Evolutionary conservation across 2,329 filamentous ascomycete species (phyloP), one percentile per base, ranked within the genome.

Genomic region (Eurotiales sp.): DNA sequence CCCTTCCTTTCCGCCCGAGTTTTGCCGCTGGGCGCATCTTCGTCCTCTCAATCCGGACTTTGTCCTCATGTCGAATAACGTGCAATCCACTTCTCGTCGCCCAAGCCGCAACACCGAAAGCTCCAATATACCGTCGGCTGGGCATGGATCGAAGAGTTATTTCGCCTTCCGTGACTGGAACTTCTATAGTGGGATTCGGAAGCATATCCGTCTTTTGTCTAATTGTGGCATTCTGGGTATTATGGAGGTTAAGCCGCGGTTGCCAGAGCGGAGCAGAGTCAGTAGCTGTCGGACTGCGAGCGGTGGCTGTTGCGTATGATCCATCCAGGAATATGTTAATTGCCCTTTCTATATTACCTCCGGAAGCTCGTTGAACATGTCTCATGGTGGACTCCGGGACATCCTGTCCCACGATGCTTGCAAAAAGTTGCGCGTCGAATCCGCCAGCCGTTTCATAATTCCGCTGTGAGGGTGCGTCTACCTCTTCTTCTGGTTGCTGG

Each of bases 61-160:
- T 61, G 58, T 97, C 92, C 14, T 88, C 90, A 61, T 95, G 87
- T 58, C 84, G 87, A 22, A 99, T 65, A 5, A 96, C 66, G 32
- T 82, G 82, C 3, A 72, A 73, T 0, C 92, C 92, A 66, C 90
- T 96, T 60, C 85, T 83, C 3, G 92, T 97, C 5, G 89, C 85
- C 93, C 93, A 99, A 4, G 86, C 93, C 49, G 87, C 89, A 4
- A 88, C 90, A 8, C 93, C 93, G 69, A 97, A 93, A 0, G 90
- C 89, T 15, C 93, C 93, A 55, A 97, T 81, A 61, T 97, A 99
- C 62, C 93, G 74, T 58, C 76, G 77, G 1, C 71, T 61, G 0
- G 84, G 84, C 44, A 64, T 64, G 11, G 60, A 59, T 40, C 30
- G 49, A 7, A 55, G 50, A 11, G 57, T 61, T 47, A 53, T 56